These are phyloP conservation scores for Metarhizium robertsii DNA, from an alignment of 2,329 filamentous ascomycete species.

Conservation along the genomic window DNA sequence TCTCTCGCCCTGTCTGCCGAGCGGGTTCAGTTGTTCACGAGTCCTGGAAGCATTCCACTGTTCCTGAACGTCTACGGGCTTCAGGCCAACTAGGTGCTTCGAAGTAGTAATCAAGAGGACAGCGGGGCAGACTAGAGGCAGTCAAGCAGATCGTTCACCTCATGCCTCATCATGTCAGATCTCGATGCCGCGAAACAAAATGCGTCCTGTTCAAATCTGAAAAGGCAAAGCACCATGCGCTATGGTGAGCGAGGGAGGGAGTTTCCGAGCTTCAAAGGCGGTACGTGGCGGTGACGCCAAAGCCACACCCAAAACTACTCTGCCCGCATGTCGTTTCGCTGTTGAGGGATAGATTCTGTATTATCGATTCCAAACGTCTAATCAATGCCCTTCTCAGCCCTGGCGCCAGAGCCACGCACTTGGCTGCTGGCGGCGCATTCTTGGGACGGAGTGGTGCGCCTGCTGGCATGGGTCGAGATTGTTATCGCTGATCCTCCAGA, in stretches of 20 bases:
- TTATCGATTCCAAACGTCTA: too few relatives aligned
- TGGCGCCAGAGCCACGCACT: not conserved
- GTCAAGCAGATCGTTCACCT: not conserved
- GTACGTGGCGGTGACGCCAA: too few relatives aligned
- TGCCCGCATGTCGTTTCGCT: too few relatives aligned
- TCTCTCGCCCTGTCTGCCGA: too few relatives aligned
- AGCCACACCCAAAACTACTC: too few relatives aligned
- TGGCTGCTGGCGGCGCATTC: not conserved
- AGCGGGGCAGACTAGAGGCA: not conserved
- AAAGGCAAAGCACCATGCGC: not conserved
- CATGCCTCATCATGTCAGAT: not conserved
- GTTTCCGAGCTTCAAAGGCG: too few relatives aligned
- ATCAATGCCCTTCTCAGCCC: slow-evolving; percentile 23
- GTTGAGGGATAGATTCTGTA: too few relatives aligned
- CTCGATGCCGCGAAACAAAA: slow-evolving; percentile 2
- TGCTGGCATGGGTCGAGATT: not conserved
- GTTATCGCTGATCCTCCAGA: not conserved
- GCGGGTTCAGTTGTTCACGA: too few relatives aligned
- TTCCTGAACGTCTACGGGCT: too few relatives aligned
- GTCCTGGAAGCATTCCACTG: too few relatives aligned
- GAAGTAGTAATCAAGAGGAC: not conserved
- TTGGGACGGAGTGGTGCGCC: not conserved
- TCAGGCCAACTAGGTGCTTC: too few relatives aligned
- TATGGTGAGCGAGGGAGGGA: too few relatives aligned
- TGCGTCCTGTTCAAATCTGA: slow-evolving; percentile 26